These are phyloP conservation scores for Chloris gayana DNA, from an alignment of 176 grass and related monocot species.

Conservation along the genomic window DNA sequence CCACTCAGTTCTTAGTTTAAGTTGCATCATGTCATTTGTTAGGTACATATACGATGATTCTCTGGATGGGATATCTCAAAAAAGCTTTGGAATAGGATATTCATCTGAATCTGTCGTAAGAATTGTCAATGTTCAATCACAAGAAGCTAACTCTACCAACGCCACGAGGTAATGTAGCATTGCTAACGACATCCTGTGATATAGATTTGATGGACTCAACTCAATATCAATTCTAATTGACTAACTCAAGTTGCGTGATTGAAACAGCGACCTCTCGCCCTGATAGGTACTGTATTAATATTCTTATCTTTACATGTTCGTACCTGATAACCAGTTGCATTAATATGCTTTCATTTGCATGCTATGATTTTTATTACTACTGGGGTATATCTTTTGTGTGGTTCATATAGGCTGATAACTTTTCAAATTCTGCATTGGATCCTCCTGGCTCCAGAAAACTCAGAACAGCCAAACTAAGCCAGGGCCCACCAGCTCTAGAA, in stretches of 20 bases:
- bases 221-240: not conserved
- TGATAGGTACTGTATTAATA: slow-evolving; percentile 14
- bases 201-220: not conserved
- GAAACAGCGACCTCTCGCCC: not conserved
- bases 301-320: not conserved
- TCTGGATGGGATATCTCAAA: not conserved
- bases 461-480: slow-evolving; percentile 18
- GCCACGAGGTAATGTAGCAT: not conserved
- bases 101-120: not conserved
- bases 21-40: not conserved
- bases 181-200: not conserved
- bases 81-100: not conserved
- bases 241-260: not conserved
- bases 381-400: not conserved
- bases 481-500: slow-evolving; percentile 41
- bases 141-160: not conserved
- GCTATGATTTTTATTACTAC: not conserved
- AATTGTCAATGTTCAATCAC: not conserved
- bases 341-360: not conserved
- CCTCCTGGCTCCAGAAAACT: slow-evolving; percentile 11
- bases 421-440: slow-evolving; percentile 20
- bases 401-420: not conserved
- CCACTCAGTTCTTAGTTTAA: not conserved
- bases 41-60: not conserved
- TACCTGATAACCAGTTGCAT: slow-evolving; percentile 11